Percentiles rank a stretch among this genome's conserved stretches.
Evolutionary conservation across 2,329 filamentous ascomycete genomes (phyloP).

Genomic region (Cordyceps tenuipes): DNA sequence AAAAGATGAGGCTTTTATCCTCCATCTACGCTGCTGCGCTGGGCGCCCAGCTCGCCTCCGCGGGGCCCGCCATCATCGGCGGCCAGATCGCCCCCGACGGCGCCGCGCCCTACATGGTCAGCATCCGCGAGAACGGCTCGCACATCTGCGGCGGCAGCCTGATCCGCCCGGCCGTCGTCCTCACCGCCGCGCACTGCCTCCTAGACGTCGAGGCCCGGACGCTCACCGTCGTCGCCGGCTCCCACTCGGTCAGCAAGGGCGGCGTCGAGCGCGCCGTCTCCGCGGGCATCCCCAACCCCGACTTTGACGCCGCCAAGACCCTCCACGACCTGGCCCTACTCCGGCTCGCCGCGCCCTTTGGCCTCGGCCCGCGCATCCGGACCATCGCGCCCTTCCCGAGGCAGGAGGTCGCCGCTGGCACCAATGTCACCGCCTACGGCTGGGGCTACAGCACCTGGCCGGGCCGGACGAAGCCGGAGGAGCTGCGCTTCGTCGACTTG

Average conservation of each 20-base stretch:
- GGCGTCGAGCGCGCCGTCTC: constrained; percentile 1
- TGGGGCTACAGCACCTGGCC: constrained; percentile 8
- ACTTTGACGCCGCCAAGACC: background rate
- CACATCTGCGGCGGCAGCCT: constrained; percentile 6
- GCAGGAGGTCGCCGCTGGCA: background rate
- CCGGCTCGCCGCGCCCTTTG: background rate
- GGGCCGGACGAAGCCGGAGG: background rate
- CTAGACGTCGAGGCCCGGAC: background rate
- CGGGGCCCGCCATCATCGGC: constrained; percentile 2
- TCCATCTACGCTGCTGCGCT: background rate
- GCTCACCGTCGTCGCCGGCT: background rate
- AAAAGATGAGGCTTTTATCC: background rate
- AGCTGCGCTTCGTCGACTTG: background rate
- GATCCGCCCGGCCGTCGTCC: background rate
- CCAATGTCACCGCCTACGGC: constrained; percentile 7
- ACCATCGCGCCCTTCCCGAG: background rate
- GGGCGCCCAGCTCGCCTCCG: background rate
- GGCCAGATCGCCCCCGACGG: background rate
- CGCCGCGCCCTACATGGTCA: constrained; percentile 1
- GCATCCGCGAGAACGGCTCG: background rate
- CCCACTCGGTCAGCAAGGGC: background rate
- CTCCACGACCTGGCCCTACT: constrained; percentile 1
- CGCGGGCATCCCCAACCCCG: background rate
- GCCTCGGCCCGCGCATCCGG: background rate
- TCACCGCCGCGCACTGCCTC: constrained; percentile 5